These are phyloP conservation scores for Botrytis sinoallii DNA, from an alignment of 2,329 filamentous ascomycete species.

Conservation along the genomic window DNA sequence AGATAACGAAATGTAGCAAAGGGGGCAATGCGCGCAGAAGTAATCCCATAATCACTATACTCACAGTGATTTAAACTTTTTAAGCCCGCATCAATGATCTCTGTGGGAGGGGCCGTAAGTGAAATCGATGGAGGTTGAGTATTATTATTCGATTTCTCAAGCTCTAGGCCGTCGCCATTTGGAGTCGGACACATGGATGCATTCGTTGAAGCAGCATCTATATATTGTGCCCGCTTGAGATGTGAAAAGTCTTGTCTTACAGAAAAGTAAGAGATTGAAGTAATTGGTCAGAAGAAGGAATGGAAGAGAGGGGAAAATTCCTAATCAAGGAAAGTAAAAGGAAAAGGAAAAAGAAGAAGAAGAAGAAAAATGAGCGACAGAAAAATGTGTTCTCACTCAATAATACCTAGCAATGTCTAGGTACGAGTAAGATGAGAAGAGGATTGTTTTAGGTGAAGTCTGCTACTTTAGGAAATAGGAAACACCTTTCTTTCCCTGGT, in stretches of 20 bases:
- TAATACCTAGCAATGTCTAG: not conserved
- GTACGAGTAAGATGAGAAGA: not conserved
- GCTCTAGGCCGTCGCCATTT: constrained; percentile 36
- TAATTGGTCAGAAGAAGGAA: constrained; percentile 16
- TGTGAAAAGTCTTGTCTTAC: not conserved
- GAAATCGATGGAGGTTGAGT: constrained; percentile 33
- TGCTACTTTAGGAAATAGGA: not conserved
- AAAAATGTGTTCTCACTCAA: not conserved
- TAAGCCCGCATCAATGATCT: constrained; percentile 68
- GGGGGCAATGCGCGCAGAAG: not conserved
- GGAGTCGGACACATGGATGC: constrained; percentile 38
- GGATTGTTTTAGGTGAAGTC: not conserved
- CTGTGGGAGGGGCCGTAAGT: constrained; percentile 30
- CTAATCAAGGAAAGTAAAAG: not conserved
- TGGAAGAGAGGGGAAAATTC: constrained; percentile 27
- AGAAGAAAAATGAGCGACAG: not conserved
- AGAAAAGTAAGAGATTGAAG: not conserved
- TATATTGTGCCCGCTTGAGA: constrained; percentile 17
- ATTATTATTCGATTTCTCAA: constrained; percentile 34
- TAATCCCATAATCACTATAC: constrained; percentile 16
- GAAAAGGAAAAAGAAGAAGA: not conserved
- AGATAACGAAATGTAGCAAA: not conserved
- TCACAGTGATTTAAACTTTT: constrained; percentile 76
- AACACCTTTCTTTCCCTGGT: not conserved
- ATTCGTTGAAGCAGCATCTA: constrained; percentile 34